Conservation (phyloP, 345 rosid species). For the Cochlearia excelsa region DNA sequence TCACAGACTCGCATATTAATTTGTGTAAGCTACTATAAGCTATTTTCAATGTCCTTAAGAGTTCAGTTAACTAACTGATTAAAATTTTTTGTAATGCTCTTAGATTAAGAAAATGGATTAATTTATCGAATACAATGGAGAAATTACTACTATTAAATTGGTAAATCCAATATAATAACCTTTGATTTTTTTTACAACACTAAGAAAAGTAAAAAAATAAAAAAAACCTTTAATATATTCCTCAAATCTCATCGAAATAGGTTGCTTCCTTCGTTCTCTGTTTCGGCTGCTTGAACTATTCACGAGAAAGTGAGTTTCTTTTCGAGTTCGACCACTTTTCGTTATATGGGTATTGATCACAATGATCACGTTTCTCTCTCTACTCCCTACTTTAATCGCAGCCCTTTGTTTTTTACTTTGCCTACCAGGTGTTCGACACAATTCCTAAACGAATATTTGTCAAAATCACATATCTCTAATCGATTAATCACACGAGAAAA, state of each 20-base stretch:
- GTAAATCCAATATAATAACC: too few relatives aligned
- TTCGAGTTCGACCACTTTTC: background rate
- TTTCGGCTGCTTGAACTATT: background rate
- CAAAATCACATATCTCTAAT: slow-evolving; percentile 4
- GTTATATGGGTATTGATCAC: background rate
- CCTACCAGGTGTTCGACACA: slow-evolving; percentile 29
- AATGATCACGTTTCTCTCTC: background rate
- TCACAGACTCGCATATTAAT: too few relatives aligned
- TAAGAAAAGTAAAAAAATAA: too few relatives aligned
- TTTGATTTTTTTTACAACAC: too few relatives aligned
- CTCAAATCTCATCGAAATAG: background rate
- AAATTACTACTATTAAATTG: too few relatives aligned
- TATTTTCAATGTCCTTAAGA: too few relatives aligned
- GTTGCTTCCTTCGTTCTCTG: background rate
- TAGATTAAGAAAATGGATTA: too few relatives aligned
- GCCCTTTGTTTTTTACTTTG: background rate
- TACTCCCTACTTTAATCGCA: background rate
- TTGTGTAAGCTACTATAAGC: too few relatives aligned
- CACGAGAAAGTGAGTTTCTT: background rate
- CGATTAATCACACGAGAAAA: background rate
- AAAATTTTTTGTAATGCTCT: too few relatives aligned
- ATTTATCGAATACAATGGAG: too few relatives aligned
- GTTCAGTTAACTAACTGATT: too few relatives aligned
- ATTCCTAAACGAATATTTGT: background rate
- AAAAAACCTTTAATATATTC: too few relatives aligned